Evolutionary conservation across 2,329 filamentous ascomycete species (phyloP), one percentile per base, ranked within the genome.

Genomic region (Penicillium sumatraense): DNA sequence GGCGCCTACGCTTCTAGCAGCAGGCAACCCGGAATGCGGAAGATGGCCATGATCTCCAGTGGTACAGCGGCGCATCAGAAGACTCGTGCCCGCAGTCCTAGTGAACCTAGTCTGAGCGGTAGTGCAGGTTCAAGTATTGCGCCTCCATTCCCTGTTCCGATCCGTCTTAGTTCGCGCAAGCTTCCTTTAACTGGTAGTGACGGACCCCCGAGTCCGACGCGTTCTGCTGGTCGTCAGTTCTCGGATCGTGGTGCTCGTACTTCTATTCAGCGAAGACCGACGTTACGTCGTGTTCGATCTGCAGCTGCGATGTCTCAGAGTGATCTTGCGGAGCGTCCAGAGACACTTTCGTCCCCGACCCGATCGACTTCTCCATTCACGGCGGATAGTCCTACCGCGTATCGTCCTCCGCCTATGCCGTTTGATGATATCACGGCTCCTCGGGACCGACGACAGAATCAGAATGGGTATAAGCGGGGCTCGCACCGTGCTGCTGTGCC

Each of bases 111-210:
- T 52, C 69, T 78, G 18, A 74, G 72, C 51, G 70, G 71, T 40
- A 75, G 68, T 54, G 63, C 64, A 49, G 67, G 66, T 23, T 72
- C 71, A n/a, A 72, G 68, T 29, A 67, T 70, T 48, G 64, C 68
- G 49, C 93, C 95, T 24, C 95, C 95, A 0, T 97, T 96, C 78
- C 93, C 95, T 0, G 96, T 99, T 6, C 95, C 95, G 0, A 88
- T 88, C 3, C 83, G 95, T 53, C 90, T 91, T 26, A 98, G 93
- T 74, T 99, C 93, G 5, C 86, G 92, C 56, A 87, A 89, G 66
- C 83, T 88, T 20, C 84, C 86, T 0, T 75, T 86, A 56, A 88
- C 83, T 62, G 79, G 83, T 48, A 92, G 89, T 69, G 91, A 96
- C 59, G 89, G 89, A 3, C 87, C 86, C 36, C 83, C 86, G 59